Percentiles rank a stretch among this genome's conserved stretches.
Evolutionary conservation across 1,284 basidiomycete species (phyloP).

Genomic region (Leccinum pallidistipes): DNA sequence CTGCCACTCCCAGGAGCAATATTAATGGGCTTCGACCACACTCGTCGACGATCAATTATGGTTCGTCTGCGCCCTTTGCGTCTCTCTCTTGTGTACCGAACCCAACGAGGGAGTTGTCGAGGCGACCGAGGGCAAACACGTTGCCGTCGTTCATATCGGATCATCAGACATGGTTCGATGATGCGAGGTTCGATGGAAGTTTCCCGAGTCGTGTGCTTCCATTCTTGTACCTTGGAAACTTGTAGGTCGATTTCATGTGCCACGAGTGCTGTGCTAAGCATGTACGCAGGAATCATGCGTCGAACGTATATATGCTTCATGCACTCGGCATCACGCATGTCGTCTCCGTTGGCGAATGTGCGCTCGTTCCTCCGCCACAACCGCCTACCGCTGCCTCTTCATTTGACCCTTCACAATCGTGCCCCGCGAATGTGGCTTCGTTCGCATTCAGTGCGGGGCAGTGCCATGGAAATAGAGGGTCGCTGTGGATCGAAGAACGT

Average conservation of each 20-base stretch:
- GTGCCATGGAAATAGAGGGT: neutral
- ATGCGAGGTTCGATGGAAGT: neutral
- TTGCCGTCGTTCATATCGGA: conserved; percentile 1
- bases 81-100: neutral
- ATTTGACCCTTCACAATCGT: neutral
- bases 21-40: conserved; percentile 5
- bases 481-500: neutral
- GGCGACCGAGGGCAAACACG: neutral
- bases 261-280: neutral
- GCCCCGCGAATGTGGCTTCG: neutral
- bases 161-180: conserved; percentile 2
- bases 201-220: conserved; percentile 1
- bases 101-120: neutral
- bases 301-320: neutral
- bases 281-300: neutral
- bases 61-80: neutral
- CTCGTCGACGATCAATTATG: neutral
- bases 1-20: conserved; percentile 24
- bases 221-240: conserved; percentile 1
- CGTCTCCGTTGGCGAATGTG: neutral
- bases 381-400: neutral
- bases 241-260: neutral
- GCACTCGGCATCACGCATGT: neutral
- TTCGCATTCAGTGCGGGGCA: neutral
- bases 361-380: neutral